A percentile compares a stretch with the other conserved stretches of the same genome.
These are phyloP conservation scores for Salmacisia buchloeana DNA, from an alignment of 1,284 basidiomycete genomes.

Conservation along the genomic window DNA sequence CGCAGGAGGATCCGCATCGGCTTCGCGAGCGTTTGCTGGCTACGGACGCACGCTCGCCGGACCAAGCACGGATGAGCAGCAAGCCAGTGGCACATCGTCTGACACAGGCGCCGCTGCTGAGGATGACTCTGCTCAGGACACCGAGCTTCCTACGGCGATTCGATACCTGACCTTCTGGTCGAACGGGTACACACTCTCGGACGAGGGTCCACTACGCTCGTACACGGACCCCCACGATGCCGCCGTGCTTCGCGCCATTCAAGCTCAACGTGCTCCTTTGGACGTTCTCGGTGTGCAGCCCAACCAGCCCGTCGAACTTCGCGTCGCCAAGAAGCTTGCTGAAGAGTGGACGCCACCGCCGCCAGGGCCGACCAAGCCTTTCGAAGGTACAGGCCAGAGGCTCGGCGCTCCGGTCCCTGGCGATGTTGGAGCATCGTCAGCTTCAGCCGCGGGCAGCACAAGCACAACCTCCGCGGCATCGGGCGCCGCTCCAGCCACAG, in stretches of 20 bases:
- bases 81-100: conserved; percentile 19
- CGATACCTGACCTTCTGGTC: conserved; percentile 87
- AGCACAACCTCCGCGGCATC: conserved; percentile 42
- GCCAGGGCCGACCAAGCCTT: conserved; percentile 56
- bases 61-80: conserved; percentile 16
- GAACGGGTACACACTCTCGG: conserved; percentile 79
- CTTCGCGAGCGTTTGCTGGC: conserved; percentile 15
- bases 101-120: conserved; percentile 52
- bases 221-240: conserved; percentile 78
- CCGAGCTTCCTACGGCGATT: conserved; percentile 54
- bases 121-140: conserved; percentile 52
- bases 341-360: conserved; percentile 68
- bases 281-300: conserved; percentile 54
- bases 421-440: conserved; percentile 12
- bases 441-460: conserved; percentile 25
- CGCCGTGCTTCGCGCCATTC: conserved; percentile 69
- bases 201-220: conserved; percentile 76
- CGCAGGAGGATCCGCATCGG: not conserved
- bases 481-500: conserved; percentile 16
- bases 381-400: conserved; percentile 73
- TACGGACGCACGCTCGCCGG: conserved; percentile 17
- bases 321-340: conserved; percentile 67
- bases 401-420: conserved; percentile 59
- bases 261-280: conserved; percentile 62
- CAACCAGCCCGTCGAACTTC: conserved; percentile 74